These are phyloP conservation scores for Fusarium mangiferae DNA, from an alignment of 2,329 filamentous ascomycete genomes.

Conservation along the genomic window DNA sequence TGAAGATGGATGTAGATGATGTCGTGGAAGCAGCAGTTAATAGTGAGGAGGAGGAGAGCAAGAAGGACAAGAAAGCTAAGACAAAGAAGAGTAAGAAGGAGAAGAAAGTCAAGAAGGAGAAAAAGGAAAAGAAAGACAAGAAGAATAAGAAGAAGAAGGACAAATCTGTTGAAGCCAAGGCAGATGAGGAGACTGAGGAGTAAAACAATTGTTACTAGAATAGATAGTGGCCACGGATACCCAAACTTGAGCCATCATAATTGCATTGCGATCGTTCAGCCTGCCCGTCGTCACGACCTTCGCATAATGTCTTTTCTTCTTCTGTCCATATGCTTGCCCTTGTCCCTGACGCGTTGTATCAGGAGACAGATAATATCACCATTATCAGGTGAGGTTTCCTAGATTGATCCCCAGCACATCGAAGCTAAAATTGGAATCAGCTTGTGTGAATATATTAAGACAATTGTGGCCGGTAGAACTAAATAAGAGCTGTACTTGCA, in stretches of 20 bases:
- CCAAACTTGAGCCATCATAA: conserved; percentile 21
- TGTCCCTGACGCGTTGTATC: background rate
- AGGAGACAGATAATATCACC: background rate
- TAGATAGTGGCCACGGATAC: conserved; percentile 30
- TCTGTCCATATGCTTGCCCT: background rate
- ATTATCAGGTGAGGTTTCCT: background rate
- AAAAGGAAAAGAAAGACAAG: conserved; percentile 12
- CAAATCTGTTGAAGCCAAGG: conserved; percentile 6
- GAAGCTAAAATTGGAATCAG: background rate
- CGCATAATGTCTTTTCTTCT: background rate
- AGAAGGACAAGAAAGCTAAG: conserved; percentile 2
- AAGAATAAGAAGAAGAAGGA: conserved; percentile 27
- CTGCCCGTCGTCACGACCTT: background rate
- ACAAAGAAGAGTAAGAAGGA: conserved; percentile 5
- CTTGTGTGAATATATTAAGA: background rate
- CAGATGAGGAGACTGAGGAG: conserved; percentile 17
- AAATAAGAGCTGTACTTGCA: background rate
- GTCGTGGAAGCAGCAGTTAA: background rate
- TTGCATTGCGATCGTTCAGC: background rate
- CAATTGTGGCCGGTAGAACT: background rate
- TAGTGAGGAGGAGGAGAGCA: conserved; percentile 2
- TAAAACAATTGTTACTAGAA: conserved; percentile 17
- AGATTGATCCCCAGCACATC: background rate
- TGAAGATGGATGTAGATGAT: conserved; percentile 26
- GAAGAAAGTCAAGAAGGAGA: background rate